These are phyloP conservation scores for Salix purpurea DNA, from an alignment of 345 rosid genomes.

Conservation along the genomic window DNA sequence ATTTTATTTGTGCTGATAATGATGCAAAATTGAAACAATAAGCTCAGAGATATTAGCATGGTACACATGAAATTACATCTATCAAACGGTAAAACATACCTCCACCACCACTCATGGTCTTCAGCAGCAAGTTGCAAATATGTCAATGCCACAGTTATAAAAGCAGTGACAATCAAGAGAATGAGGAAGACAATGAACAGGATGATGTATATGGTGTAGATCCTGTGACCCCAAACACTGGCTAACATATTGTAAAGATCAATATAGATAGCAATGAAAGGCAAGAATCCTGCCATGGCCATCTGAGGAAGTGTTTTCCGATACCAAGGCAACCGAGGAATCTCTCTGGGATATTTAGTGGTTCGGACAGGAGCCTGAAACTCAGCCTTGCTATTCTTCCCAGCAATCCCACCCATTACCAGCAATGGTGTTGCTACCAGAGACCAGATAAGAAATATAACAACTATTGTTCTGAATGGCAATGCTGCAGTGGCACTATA, in stretches of 20 bases:
- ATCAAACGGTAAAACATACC: constrained; percentile 31
- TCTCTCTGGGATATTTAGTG: constrained; percentile 31
- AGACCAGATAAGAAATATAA: no score
- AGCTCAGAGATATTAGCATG: neutral
- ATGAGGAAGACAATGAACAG: constrained; percentile 75
- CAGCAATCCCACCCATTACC: no score
- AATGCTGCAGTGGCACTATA: no score
- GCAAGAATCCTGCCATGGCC: constrained; percentile 40
- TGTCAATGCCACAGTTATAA: constrained; percentile 82
- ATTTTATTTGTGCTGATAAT: neutral
- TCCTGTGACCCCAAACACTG: constrained; percentile 87
- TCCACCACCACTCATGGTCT: constrained; percentile 95
- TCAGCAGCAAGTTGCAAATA: constrained; percentile 96
- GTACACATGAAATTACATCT: neutral
- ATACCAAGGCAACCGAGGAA: constrained; percentile 32
- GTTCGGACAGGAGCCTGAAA: constrained; percentile 32
- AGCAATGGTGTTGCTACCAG: no score
- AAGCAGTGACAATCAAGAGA: constrained; percentile 80
- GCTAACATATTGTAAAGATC: constrained; percentile 86
- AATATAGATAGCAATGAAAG: constrained; percentile 79
- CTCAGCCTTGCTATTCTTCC: no score
- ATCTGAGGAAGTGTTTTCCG: constrained; percentile 28
- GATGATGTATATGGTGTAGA: constrained; percentile 79
- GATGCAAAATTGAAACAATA: neutral
- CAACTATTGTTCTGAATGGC: no score